These are phyloP conservation scores for Xerocomus potaroensis DNA, from an alignment of 768 basidiomycete genomes.

Conservation along the genomic window DNA sequence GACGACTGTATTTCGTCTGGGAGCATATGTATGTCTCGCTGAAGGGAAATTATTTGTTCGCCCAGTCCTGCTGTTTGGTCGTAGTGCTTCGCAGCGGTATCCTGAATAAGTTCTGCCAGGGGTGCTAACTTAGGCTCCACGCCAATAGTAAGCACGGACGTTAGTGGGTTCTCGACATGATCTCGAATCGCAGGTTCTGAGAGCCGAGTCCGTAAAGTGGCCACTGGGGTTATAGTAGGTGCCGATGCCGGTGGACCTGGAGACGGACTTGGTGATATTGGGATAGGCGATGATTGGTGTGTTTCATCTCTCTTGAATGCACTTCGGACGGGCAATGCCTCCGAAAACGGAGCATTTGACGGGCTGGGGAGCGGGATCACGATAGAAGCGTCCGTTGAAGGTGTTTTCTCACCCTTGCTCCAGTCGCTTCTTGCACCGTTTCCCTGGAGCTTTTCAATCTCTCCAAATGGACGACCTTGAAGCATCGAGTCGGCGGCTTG, in stretches of 20 bases:
- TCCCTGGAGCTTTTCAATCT: conserved; percentile 23
- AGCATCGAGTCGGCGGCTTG: conserved; percentile 12
- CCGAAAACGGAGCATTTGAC: conserved; percentile 6
- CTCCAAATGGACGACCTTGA: conserved; percentile 16
- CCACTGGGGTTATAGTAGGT: not conserved
- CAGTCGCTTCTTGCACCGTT: not conserved
- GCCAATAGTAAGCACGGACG: conserved; percentile 5
- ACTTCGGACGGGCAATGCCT: conserved; percentile 19
- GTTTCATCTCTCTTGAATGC: conserved; percentile 15
- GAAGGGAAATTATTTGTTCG: conserved; percentile 32
- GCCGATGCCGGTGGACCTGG: not conserved
- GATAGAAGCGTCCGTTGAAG: conserved; percentile 22
- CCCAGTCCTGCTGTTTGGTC: conserved; percentile 32
- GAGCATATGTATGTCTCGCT: conserved; percentile 28
- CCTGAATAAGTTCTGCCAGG: conserved; percentile 32
- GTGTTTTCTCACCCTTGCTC: conserved; percentile 7
- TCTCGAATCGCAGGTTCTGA: conserved; percentile 21
- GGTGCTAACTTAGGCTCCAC: conserved; percentile 22
- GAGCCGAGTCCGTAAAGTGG: conserved; percentile 12
- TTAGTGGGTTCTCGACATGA: conserved; percentile 14
- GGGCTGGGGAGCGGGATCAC: conserved; percentile 22
- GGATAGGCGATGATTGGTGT: not conserved
- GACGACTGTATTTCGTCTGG: conserved; percentile 24
- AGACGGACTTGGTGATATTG: conserved; percentile 14
- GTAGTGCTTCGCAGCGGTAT: conserved; percentile 33